Percentiles rank a stretch among this genome's conserved stretches.
Conservation (phyloP, 2,329 filamentous ascomycete genomes). For the Harringtonia lauricola region DNA sequence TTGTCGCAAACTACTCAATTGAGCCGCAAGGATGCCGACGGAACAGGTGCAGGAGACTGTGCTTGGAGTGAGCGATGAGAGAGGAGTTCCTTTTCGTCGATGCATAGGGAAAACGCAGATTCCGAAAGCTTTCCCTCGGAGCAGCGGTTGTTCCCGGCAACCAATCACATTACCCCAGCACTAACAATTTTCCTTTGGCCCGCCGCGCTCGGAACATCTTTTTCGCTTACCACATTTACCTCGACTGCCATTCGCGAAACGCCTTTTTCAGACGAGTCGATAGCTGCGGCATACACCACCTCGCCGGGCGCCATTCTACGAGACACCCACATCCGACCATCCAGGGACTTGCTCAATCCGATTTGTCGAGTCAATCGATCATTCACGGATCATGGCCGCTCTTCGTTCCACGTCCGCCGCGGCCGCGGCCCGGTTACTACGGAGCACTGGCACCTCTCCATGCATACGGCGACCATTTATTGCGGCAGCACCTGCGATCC, state of each 20-base stretch:
- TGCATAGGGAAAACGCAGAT: constrained; percentile 7
- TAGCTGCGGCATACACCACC: no score
- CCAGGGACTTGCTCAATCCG: background rate
- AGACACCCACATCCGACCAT: no score
- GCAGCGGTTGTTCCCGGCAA: constrained; percentile 23
- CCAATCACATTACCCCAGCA: constrained; percentile 12
- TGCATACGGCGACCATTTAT: constrained; percentile 14
- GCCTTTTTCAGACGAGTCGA: background rate
- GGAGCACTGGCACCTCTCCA: constrained; percentile 22
- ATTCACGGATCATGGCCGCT: constrained; percentile 45
- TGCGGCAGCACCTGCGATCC: constrained; percentile 27
- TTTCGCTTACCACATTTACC: constrained; percentile 11
- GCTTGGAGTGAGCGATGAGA: background rate
- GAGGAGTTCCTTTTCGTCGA: background rate
- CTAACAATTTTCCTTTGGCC: constrained; percentile 1
- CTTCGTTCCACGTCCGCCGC: constrained; percentile 46
- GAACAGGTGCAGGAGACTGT: constrained; percentile 1
- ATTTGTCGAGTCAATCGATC: background rate
- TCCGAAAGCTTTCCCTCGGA: constrained; percentile 12
- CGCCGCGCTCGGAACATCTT: constrained; percentile 6
- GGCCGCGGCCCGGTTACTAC: constrained; percentile 40
- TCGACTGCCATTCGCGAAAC: constrained; percentile 10
- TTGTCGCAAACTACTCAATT: constrained; percentile 14
- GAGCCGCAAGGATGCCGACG: constrained; percentile 18
- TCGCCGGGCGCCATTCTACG: background rate